Percentiles rank a stretch among this genome's conserved stretches.
These are phyloP conservation scores for Pinus albicaulis DNA, from an alignment of 75 land plant species.

Conservation along the genomic window DNA sequence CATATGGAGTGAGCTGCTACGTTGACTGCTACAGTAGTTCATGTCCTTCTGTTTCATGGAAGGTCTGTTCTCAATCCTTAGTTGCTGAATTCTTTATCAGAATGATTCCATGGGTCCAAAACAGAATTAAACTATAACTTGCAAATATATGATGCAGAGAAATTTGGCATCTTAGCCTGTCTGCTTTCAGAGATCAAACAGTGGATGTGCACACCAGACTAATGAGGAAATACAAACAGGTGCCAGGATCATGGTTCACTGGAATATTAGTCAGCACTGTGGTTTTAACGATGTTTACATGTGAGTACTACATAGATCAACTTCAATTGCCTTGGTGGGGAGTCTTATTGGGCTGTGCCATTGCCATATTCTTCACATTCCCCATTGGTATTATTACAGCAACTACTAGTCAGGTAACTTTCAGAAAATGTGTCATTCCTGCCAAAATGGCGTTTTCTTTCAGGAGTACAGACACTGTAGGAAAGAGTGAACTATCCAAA, in stretches of 20 bases:
- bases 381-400: constrained; percentile 39
- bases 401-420: constrained; percentile 31
- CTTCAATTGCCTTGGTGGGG: constrained; percentile 45
- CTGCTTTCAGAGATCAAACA: constrained; percentile 10
- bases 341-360: constrained; percentile 20
- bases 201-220: constrained; percentile 24
- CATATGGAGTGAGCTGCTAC: constrained; percentile 34
- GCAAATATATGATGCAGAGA: constrained; percentile 15
- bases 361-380: constrained; percentile 25
- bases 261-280: constrained; percentile 8
- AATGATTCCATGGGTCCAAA: background rate
- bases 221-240: constrained; percentile 18
- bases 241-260: constrained; percentile 27
- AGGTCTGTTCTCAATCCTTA: constrained; percentile 8
- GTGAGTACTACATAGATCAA: constrained; percentile 10
- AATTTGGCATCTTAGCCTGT: constrained; percentile 24
- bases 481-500: background rate
- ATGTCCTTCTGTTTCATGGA: constrained; percentile 33
- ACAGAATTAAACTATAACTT: background rate
- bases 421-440: no score
- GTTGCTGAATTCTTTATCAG: background rate
- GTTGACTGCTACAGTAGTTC: constrained; percentile 24
- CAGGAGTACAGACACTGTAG: no score
- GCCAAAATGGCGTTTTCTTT: no score
- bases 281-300: constrained; percentile 11